These are phyloP conservation scores for Tuber magnatum DNA, from an alignment of 495 filamentous ascomycete genomes.

Conservation along the genomic window DNA sequence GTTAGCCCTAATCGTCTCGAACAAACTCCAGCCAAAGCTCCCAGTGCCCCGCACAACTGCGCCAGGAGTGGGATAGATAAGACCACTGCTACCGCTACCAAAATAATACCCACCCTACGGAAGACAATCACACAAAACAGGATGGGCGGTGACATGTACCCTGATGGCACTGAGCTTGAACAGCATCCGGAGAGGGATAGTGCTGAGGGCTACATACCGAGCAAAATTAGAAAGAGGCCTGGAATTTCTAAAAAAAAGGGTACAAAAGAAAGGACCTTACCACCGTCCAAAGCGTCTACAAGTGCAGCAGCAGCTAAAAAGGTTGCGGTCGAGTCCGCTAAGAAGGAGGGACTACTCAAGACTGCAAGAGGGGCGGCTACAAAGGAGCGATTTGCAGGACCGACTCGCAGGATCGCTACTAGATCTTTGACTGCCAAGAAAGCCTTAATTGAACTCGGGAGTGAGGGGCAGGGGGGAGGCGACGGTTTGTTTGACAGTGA, in stretches of 20 bases:
- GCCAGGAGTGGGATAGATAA: neutral
- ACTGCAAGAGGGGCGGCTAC: neutral
- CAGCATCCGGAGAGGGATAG: neutral
- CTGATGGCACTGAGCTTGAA: neutral
- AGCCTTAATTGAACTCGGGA: neutral
- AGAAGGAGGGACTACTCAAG: neutral
- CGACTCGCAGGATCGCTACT: neutral
- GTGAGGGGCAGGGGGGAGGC: neutral
- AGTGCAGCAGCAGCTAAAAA: neutral
- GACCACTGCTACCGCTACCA: neutral
- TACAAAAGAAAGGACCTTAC: neutral
- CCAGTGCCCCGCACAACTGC: neutral
- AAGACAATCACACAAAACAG: neutral
- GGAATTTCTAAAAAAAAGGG: neutral
- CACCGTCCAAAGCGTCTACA: neutral
- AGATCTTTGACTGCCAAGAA: neutral
- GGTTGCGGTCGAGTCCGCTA: neutral
- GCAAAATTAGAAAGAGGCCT: neutral
- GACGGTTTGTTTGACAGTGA: neutral
- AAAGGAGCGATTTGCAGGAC: neutral
- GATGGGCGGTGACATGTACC: rapidly evolving
- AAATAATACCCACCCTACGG: neutral
- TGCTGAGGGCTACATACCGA: neutral
- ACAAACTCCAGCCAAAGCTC: neutral
- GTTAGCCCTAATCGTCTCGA: neutral